Base-by-base conservation (phyloP, 2,329 filamentous ascomycete genomes). In the Venturiaceae sp. region DNA sequence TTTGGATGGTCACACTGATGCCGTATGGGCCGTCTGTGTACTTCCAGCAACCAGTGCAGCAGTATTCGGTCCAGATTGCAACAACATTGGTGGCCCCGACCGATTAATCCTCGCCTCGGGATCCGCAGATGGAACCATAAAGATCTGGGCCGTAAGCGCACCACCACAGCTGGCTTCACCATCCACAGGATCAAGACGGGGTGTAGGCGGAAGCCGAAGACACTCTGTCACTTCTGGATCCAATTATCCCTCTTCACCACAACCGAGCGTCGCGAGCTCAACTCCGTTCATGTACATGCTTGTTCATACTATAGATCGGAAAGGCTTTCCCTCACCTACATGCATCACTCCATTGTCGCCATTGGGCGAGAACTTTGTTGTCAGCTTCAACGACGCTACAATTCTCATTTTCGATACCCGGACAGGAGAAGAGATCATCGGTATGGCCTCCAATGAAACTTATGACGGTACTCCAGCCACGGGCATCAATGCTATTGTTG, bases 211-310 rank as follows among this genome's bases (percentile, higher is more conserved):
- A 23, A 89, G 90, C 64, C 84, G 92, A 57, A 82, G 92, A 62
- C 91, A 96, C 72, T 96, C 91, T 26, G 94, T 96, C 75, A 96
- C 91, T 57, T 95, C 91, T 16, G 92, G 92, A 44, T 95, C 90
- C 54, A 92, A 89, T 60, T 96, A 95, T 75, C 88, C 92, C 60
- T 92, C 84, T 62, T 90, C 88, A 11, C 92, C 92, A 2, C 92
- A 96, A 69, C 90, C 92, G 5, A 95, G 86, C 61, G 84, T 89
- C 53, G 90, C 91, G 5, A 92, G 88, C 21, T 85, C 83, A 62
- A 94, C 88, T 2, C 89, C 91, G 0, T 97, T 97, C 76, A 82
- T 91, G 67, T 86, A 94, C 69, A 92, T 87, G 0, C 81, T 97
- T 9, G 83, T 99, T 30, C 92, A 96, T 68, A 89, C 88, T 53